Base-by-base conservation (phyloP, 208 protist species). In the Leishmania martiniquensis region DNA sequence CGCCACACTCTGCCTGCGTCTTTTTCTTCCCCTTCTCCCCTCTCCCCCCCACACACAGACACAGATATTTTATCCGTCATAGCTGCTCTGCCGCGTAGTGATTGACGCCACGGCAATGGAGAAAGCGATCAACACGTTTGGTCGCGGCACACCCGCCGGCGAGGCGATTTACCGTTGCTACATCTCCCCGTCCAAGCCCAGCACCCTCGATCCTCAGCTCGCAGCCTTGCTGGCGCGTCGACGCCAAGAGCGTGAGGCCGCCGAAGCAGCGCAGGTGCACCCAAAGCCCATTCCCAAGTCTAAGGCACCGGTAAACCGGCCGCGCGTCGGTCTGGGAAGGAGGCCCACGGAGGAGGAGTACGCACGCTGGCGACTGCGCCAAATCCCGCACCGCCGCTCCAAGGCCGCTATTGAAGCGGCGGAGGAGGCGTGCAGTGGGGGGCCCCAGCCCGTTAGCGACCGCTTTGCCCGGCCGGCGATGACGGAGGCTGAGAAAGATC, bases 121-220 rank as follows among this genome's bases (percentile, higher is more conserved):
- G 54, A 54, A 88, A 17, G 77, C 83, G 0, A 88, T 86, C 25
- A 87, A 90, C 79, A 65, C 92, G 4, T 97, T 97, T 76, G 94
- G 94, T 32, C 83, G 94, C n/a, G 94, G 94, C 77, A 96, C 94
- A 10, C 86, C 94, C 4, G 92, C 94, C 4, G 94, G 94, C 1
- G 90, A 94, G 49, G 94, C 94, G n/a, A 94, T 97, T 55, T 96
- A 94, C 83, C 87, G 87, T 72, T 96, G 91, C 81, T 97, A 97
- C 83, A 84, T 82, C 42, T 78, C 83, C 13, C 92, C 92, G 0
- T 82, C 72, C 2, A 97, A 96, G 78, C 85, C 88, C 52, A 95
- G 89, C 83, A 97, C 94, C 4, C 80, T 95, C 4, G 94, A 97
- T 57, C 92, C 91, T 2, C 81, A 94, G 72, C 88, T 97, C 25